Percentiles rank a stretch among this genome's conserved stretches.
phyloP scores from a whole-genome alignment of 2,329 filamentous ascomycete genomes.

The Colletotrichum graminicola region DNA sequence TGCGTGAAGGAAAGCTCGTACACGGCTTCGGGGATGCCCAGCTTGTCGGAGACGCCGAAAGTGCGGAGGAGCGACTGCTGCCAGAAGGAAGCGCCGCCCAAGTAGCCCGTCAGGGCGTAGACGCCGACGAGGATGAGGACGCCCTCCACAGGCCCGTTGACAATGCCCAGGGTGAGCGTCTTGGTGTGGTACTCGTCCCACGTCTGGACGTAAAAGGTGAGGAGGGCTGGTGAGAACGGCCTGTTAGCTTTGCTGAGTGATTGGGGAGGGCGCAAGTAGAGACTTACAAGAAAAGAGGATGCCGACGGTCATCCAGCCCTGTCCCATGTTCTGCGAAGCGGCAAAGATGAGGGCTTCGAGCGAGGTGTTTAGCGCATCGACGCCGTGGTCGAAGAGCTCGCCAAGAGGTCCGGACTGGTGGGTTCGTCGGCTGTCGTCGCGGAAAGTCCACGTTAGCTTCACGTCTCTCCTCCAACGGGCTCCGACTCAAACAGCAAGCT shows the following conservation, averaged over 20 bases:
- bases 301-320: slow-evolving; percentile 89
- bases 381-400: slow-evolving; percentile 97
- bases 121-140: slow-evolving; percentile 86
- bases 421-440: slow-evolving; percentile 80
- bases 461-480: not conserved
- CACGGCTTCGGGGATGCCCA: slow-evolving; percentile 75
- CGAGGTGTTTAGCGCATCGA: slow-evolving; percentile 96
- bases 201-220: slow-evolving; percentile 99
- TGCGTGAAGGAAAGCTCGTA: slow-evolving; percentile 90
- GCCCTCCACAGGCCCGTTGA: slow-evolving; percentile 96
- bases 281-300: slow-evolving; percentile 83
- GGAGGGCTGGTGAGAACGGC: slow-evolving; percentile 67
- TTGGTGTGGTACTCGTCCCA: slow-evolving; percentile 99
- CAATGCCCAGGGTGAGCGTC: slow-evolving; percentile 88
- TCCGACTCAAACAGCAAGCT: not conserved
- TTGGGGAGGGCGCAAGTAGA: not conserved
- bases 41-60: slow-evolving; percentile 74
- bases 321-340: slow-evolving; percentile 91
- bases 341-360: slow-evolving; percentile 94
- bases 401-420: slow-evolving; percentile 92
- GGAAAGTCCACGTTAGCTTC: slow-evolving; percentile 17
- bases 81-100: slow-evolving; percentile 95
- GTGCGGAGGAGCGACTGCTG: slow-evolving; percentile 82
- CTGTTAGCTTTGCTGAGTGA: slow-evolving; percentile 27
- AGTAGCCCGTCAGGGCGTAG: slow-evolving; percentile 84